These are phyloP conservation scores for Lenzites betulinus DNA, from an alignment of 768 basidiomycete species.

Conservation along the genomic window DNA sequence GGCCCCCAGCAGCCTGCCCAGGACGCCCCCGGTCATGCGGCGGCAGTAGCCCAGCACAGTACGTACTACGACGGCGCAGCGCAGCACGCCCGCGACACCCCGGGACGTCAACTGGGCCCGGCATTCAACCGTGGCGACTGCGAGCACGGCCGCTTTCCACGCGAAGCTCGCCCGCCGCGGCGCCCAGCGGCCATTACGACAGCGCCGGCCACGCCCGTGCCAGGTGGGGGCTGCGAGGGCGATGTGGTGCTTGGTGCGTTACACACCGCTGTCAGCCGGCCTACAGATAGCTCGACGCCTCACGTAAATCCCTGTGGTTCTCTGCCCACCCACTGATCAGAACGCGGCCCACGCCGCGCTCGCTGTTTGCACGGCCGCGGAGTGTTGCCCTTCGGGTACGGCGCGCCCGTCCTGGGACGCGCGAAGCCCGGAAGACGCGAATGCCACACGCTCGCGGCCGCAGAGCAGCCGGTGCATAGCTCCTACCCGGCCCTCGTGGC, in stretches of 20 bases:
- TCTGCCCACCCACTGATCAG: constrained; percentile 13
- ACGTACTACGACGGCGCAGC: constrained; percentile 1
- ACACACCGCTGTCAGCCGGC: constrained; percentile 7
- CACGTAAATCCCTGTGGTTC: constrained; percentile 21
- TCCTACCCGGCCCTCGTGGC: not conserved
- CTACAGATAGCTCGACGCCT: constrained; percentile 11
- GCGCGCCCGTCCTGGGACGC: constrained; percentile 7
- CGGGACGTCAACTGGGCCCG: constrained; percentile 9
- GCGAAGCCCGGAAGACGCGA: constrained; percentile 1
- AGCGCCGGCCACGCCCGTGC: constrained; percentile 5
- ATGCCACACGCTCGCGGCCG: constrained; percentile 9
- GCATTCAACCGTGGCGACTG: constrained; percentile 5
- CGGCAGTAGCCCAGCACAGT: too few species aligned
- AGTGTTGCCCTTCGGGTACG: not conserved
- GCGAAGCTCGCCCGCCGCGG: constrained; percentile 3
- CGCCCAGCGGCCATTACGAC: constrained; percentile 17
- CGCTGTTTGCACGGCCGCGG: constrained; percentile 14
- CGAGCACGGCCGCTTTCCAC: constrained; percentile 10
- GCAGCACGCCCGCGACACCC: not conserved
- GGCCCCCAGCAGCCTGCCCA: not conserved
- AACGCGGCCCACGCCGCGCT: constrained; percentile 8
- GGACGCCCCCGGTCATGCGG: constrained; percentile 5
- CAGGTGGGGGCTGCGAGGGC: constrained; percentile 6
- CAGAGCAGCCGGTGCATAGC: not conserved
- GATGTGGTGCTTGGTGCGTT: not conserved